Evolutionary conservation across 495 filamentous ascomycete species (phyloP).

Genomic region (Geopyxis carbonaria): DNA sequence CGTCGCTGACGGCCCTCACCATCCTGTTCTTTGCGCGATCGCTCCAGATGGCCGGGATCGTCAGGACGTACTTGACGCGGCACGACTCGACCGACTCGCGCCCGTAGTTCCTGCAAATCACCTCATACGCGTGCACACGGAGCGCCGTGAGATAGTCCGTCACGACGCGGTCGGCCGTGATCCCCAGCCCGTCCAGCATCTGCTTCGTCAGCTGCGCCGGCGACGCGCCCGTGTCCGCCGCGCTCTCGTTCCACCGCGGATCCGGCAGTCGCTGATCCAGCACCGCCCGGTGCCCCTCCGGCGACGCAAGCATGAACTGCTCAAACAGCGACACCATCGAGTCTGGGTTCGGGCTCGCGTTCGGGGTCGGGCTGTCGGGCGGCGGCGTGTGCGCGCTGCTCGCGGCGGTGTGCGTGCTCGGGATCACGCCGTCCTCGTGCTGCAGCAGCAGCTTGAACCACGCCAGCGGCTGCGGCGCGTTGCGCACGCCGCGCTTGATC

Average conservation of each 20-base stretch:
- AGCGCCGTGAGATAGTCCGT: constrained; percentile 12
- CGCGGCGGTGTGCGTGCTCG: too few relatives aligned
- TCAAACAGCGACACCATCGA: background rate
- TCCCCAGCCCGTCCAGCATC: background rate
- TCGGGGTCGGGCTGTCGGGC: background rate
- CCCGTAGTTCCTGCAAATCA: background rate
- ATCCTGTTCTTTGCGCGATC: constrained; percentile 56
- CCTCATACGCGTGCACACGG: constrained; percentile 5
- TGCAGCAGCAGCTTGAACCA: constrained; percentile 11
- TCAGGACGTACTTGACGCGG: constrained; percentile 27
- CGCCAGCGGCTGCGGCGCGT: constrained; percentile 12
- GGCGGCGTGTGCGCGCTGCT: too few relatives aligned
- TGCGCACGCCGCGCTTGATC: constrained; percentile 40
- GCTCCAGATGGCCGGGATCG: constrained; percentile 47
- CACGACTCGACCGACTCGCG: constrained; percentile 28
- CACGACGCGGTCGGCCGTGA: background rate
- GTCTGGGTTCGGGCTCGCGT: background rate
- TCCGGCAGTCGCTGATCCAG: background rate
- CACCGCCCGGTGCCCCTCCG: background rate
- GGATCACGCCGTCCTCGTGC: too few relatives aligned
- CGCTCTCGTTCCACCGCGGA: background rate
- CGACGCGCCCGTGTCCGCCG: background rate
- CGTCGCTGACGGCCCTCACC: constrained; percentile 44
- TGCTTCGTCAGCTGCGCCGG: background rate
- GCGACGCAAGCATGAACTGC: background rate